Base-by-base conservation (phyloP, 2,329 filamentous ascomycete species). In the Trichoderma brevicompactum region DNA sequence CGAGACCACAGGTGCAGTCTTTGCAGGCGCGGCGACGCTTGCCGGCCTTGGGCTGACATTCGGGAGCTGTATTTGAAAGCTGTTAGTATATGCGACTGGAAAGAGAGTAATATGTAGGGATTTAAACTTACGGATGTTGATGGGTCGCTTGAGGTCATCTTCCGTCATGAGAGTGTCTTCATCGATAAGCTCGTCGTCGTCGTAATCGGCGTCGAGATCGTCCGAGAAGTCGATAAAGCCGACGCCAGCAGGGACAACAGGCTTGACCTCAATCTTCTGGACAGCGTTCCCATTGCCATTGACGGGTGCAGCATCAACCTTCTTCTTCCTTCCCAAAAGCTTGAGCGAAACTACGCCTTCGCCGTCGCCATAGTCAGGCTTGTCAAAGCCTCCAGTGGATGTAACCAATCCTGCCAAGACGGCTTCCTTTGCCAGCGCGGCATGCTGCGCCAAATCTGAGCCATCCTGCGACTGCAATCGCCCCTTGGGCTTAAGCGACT, bases 11-110 rank as follows among this genome's bases (percentile, higher is more conserved):
- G 8, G 92, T 94, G 82, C 95, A 99, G 81, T 99, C 95, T 80
- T 99, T 98, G 84, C 95, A 99, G 65, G 95, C 93, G 68, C 94
- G 89, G 64, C 94, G 90, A 71, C 94, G 89, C 82, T 96, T 96
- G 66, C 92, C 92, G 50, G 89, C 85, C 79, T 95, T 92, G 54
- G 94, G 94, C 66, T 89, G 87, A 78, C 95, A 99, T 75, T 96
- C 92, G 32, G 89, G 86, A 60, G 95, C 94, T 86, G 68, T 65
- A 2, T 19, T 53, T 34, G 41, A 38, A 38, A 0, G 2, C 43
- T n/a, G 36, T 53, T n/a, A 60, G 41, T 36, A 13, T 36, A 28
- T 46, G 23, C 23, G 23, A 28, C 23, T 28, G 23, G 28, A 49
- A 34, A 48, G 23, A 34, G 38, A 19, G n/a, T 7, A 48, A 32